phyloP scores from a whole-genome alignment of 441 rosid species.

The Gossypium trilobum region DNA sequence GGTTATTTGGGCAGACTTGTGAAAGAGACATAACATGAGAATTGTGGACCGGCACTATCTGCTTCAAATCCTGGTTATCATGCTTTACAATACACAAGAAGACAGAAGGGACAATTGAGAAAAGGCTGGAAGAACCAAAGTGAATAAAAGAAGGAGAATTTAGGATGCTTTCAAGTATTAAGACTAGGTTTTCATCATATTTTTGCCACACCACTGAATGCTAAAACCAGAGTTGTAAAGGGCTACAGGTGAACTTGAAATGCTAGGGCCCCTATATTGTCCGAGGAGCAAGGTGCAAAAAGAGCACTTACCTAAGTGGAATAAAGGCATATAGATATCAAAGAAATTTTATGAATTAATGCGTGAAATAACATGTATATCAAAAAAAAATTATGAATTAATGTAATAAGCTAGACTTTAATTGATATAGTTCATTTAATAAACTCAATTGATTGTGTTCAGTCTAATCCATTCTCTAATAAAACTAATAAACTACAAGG shows the following conservation, averaged over 20 bases:
- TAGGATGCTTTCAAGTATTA: slow-evolving; percentile 1
- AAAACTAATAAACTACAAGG: not conserved
- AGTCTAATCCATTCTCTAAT: not conserved
- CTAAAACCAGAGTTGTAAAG: not conserved
- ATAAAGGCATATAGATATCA: not conserved
- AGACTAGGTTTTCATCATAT: not conserved
- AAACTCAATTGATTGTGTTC: not conserved
- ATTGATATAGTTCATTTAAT: not conserved
- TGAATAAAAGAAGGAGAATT: slow-evolving; percentile 10
- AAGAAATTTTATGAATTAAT: not conserved
- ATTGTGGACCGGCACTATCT: slow-evolving; percentile 57
- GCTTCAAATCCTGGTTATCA: slow-evolving; percentile 67
- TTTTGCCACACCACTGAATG: not conserved
- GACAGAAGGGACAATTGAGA: slow-evolving; percentile 21
- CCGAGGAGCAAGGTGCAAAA: not conserved
- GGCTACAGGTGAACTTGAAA: not conserved
- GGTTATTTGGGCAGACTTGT: slow-evolving; percentile 77
- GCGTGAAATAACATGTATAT: not conserved
- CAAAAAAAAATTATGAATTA: not conserved
- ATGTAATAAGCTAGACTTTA: not conserved
- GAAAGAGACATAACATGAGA: slow-evolving; percentile 79
- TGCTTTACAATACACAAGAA: slow-evolving; percentile 41
- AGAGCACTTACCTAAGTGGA: not conserved
- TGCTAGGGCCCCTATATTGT: not conserved
- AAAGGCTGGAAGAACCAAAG: slow-evolving; percentile 15